Evolutionary conservation across 805 yeast species (phyloP).

Genomic region (Sugiyamaella mastotermitis): DNA sequence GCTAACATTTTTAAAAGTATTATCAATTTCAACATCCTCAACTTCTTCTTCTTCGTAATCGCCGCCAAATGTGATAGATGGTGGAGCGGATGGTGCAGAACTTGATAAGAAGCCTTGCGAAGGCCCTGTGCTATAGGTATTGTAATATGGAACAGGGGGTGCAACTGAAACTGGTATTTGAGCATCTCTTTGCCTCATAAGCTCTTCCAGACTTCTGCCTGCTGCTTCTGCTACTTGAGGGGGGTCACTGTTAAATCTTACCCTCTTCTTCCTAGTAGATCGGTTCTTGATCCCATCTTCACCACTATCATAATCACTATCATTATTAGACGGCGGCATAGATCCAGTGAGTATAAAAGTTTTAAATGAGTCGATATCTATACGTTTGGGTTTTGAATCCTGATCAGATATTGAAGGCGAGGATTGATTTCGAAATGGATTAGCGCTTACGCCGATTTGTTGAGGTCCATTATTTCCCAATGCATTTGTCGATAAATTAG

Average conservation of each 20-base stretch:
- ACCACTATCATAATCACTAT: slow-evolving; percentile 7
- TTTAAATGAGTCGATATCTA: slow-evolving; percentile 83
- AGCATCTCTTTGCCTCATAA: slow-evolving; percentile 26
- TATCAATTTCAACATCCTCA: slow-evolving; percentile 70
- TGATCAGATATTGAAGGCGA: slow-evolving; percentile 1
- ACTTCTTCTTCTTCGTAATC: slow-evolving; percentile 54
- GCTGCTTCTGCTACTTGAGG: slow-evolving; percentile 37
- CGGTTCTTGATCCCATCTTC: slow-evolving; percentile 8
- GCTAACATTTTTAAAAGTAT: slow-evolving; percentile 68
- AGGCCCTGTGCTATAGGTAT: background rate
- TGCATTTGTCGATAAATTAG: slow-evolving; percentile 5
- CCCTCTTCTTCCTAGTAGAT: slow-evolving; percentile 26
- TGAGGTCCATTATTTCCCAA: background rate
- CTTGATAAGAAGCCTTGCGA: background rate
- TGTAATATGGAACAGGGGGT: background rate
- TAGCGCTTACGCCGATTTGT: background rate
- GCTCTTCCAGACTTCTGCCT: slow-evolving; percentile 33
- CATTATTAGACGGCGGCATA: slow-evolving; percentile 37
- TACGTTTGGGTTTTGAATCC: slow-evolving; percentile 30
- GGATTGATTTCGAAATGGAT: slow-evolving; percentile 21
- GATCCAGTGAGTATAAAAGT: slow-evolving; percentile 78
- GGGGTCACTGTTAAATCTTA: slow-evolving; percentile 31
- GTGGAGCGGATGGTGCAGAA: background rate
- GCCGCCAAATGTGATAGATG: background rate
- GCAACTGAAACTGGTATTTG: slow-evolving; percentile 1